Evolutionary conservation across 306 rosid genomes (phyloP).

Genomic region (Abrus pulchellus): DNA sequence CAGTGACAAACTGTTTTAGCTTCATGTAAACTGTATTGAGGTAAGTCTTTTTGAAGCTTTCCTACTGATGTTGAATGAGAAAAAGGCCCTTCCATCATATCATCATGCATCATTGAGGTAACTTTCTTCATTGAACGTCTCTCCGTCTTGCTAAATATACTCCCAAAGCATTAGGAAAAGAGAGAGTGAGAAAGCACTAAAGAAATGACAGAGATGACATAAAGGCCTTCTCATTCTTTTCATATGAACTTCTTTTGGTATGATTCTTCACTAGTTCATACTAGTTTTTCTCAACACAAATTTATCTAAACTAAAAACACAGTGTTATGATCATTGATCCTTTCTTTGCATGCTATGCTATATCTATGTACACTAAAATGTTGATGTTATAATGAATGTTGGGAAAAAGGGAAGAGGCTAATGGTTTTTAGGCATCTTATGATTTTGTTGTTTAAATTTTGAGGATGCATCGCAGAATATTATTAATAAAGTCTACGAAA

Average conservation of each 20-base stretch:
- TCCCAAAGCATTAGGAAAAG: neutral
- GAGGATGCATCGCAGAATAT: no score
- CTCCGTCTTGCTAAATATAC: neutral
- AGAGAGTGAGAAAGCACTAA: neutral
- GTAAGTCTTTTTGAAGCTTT: constrained; percentile 86
- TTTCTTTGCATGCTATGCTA: no score
- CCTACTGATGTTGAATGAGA: constrained; percentile 99
- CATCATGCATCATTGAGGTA: constrained; percentile 86
- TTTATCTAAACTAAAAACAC: no score
- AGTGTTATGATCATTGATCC: no score
- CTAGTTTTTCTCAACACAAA: no score
- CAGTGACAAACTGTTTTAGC: constrained; percentile 86
- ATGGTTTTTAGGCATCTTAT: no score
- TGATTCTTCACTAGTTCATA: no score
- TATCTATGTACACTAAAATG: no score
- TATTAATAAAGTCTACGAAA: no score
- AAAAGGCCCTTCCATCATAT: constrained; percentile 98
- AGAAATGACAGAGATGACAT: neutral
- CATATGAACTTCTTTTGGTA: neutral
- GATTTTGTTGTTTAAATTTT: no score
- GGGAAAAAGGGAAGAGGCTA: no score
- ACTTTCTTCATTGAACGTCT: neutral
- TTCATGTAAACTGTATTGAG: constrained; percentile 88
- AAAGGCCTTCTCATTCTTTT: neutral
- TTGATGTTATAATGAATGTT: no score